Percentiles rank a stretch among this genome's conserved stretches.
phyloP scores from a whole-genome alignment of 2,329 filamentous ascomycete species.

The Colletotrichum cuscutae region DNA sequence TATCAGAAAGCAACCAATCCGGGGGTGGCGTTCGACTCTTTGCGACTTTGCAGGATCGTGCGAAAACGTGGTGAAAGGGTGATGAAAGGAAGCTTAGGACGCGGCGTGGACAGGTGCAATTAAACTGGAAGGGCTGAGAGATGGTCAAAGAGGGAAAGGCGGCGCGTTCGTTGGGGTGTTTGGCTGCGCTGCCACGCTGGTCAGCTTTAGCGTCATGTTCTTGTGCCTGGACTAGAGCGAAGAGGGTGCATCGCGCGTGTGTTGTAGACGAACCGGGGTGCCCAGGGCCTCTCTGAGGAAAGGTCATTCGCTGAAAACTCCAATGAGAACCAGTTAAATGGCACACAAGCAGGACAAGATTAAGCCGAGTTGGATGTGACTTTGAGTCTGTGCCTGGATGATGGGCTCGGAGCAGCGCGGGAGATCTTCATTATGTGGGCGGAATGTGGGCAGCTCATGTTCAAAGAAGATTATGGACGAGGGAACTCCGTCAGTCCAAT shows the following conservation, averaged over 20 bases:
- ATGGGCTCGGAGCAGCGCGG: background rate
- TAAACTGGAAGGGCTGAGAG: background rate
- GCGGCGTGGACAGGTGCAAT: background rate
- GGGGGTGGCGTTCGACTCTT: background rate
- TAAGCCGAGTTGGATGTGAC: background rate
- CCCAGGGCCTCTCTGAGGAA: background rate
- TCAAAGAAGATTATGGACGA: background rate
- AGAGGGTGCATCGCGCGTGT: background rate
- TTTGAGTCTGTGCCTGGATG: background rate
- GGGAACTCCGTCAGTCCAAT: background rate
- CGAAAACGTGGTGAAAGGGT: background rate
- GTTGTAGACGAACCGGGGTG: background rate
- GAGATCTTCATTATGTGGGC: background rate
- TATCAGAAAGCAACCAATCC: background rate
- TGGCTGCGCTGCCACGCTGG: background rate
- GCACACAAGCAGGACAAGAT: background rate
- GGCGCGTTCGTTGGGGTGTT: background rate
- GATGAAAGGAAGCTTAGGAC: background rate
- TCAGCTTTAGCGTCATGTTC: conserved; percentile 4
- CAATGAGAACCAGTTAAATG: background rate
- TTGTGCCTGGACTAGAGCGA: background rate
- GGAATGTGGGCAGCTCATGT: background rate
- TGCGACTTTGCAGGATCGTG: background rate
- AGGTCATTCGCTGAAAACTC: background rate
- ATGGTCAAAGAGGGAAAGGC: background rate